These are phyloP conservation scores for Inga laurina DNA, from an alignment of 306 rosid genomes.

Conservation along the genomic window DNA sequence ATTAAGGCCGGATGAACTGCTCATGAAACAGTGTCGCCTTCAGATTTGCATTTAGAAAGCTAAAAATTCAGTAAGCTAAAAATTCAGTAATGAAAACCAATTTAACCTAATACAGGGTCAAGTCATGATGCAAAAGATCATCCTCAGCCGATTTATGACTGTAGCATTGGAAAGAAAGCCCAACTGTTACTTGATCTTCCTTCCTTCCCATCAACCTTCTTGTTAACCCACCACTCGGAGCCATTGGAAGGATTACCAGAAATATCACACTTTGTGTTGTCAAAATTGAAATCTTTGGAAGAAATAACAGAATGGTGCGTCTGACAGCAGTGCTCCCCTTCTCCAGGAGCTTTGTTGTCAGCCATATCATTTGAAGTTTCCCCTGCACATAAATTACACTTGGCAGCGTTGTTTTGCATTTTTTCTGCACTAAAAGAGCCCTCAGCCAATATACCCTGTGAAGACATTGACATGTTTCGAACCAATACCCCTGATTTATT, in stretches of 20 bases:
- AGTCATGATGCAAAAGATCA: conserved; percentile 35
- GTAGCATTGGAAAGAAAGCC: conserved; percentile 83
- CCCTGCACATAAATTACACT: conserved; percentile 39
- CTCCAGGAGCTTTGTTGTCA: conserved; percentile 43
- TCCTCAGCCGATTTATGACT: conserved; percentile 64
- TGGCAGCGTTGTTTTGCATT: conserved; percentile 36
- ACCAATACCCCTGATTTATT: conserved; percentile 54
- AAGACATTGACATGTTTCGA: conserved; percentile 56
- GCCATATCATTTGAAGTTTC: conserved; percentile 44
- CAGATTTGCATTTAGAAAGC: conserved; percentile 46
- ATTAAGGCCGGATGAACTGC: conserved; percentile 31
- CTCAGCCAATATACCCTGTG: conserved; percentile 53
- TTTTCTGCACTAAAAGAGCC: conserved; percentile 43
- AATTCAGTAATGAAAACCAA: conserved; percentile 37
- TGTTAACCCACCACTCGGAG: conserved; percentile 84
- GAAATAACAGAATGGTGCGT: conserved; percentile 70
- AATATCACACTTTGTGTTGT: conserved; percentile 67
- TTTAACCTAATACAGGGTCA: conserved; percentile 38
- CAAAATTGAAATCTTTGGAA: conserved; percentile 85
- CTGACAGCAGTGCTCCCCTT: conserved; percentile 56
- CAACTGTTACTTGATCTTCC: conserved; percentile 64
- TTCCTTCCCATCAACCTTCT: conserved; percentile 56
- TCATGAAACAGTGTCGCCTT: conserved; percentile 39
- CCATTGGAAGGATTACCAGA: conserved; percentile 51
- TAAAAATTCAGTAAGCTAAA: conserved; percentile 36